phyloP scores from a whole-genome alignment of 176 grass and related monocot genomes.

The Alopecurus myosuroides region DNA sequence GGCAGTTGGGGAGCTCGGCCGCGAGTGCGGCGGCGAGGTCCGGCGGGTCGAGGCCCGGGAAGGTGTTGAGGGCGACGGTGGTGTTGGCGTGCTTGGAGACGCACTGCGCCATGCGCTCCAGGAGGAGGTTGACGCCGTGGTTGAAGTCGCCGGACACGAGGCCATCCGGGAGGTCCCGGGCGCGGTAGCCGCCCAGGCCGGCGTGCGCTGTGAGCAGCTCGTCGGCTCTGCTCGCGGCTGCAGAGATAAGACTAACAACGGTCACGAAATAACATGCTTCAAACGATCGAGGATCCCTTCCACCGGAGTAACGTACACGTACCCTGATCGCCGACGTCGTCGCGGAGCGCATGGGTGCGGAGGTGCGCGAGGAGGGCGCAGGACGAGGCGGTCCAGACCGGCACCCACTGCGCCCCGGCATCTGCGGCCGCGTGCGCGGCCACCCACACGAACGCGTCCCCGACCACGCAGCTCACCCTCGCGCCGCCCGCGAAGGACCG shows the following conservation, averaged over 20 bases:
- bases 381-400: constrained; percentile 39
- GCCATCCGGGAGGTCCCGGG: constrained; percentile 50
- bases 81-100: constrained; percentile 4
- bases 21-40: constrained; percentile 4
- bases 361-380: too few relatives aligned
- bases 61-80: constrained; percentile 33
- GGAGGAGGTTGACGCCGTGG: constrained; percentile 29
- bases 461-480: too few relatives aligned
- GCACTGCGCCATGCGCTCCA: constrained; percentile 33
- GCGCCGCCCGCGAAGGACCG: too few relatives aligned
- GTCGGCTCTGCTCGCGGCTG: constrained; percentile 21
- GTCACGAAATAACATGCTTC: neutral
- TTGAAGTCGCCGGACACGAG: constrained; percentile 40
- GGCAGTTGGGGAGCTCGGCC: neutral
- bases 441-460: constrained; percentile 71
- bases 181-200: constrained; percentile 32
- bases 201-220: neutral
- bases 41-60: constrained; percentile 18
- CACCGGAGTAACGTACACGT: neutral
- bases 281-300: neutral
- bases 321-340: constrained; percentile 35
- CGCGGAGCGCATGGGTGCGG: constrained; percentile 50
- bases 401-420: constrained; percentile 20
- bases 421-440: constrained; percentile 37
- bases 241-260: neutral